These are phyloP conservation scores for Torulaspora pretoriensis DNA, from an alignment of 1,139 yeast genomes.

Conservation along the genomic window DNA sequence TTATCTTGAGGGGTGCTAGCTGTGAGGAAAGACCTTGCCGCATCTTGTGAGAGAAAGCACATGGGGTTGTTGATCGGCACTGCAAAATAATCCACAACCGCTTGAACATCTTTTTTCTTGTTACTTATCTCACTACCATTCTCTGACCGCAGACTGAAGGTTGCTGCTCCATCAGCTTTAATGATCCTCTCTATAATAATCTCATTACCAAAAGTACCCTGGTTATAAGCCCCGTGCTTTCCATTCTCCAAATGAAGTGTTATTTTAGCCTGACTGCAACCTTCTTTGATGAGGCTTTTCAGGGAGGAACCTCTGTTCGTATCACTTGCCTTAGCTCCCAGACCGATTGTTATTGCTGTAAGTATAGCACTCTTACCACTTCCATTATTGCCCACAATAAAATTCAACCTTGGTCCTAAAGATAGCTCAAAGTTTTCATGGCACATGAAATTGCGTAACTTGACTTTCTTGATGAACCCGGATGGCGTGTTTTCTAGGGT, in stretches of 20 bases:
- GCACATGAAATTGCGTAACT: constrained; percentile 72
- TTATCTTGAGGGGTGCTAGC: constrained; percentile 67
- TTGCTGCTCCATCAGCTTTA: constrained; percentile 46
- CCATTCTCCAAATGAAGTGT: constrained; percentile 57
- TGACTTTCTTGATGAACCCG: constrained; percentile 50
- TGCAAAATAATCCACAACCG: constrained; percentile 63
- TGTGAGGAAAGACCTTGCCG: constrained; percentile 84
- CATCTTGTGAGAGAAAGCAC: constrained; percentile 90
- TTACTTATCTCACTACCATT: constrained; percentile 51
- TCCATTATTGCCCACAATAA: constrained; percentile 92
- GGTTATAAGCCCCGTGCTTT: constrained; percentile 62
- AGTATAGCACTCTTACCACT: constrained; percentile 92
- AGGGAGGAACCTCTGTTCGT: constrained; percentile 79
- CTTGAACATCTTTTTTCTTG: constrained; percentile 62
- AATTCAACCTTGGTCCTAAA: constrained; percentile 81
- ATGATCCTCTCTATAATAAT: constrained; percentile 72
- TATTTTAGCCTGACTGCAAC: constrained; percentile 60
- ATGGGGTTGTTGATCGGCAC: constrained; percentile 88
- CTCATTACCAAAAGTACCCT: constrained; percentile 58
- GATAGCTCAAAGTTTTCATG: constrained; percentile 74
- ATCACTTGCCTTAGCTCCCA: constrained; percentile 92
- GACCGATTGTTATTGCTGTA: constrained; percentile 84
- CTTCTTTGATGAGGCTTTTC: constrained; percentile 72
- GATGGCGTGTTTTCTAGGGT: constrained; percentile 22
- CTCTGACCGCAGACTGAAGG: constrained; percentile 53